Evolutionary conservation across 1,139 yeast genomes (phyloP).

Genomic region (Hyphopichia khmerensis): DNA sequence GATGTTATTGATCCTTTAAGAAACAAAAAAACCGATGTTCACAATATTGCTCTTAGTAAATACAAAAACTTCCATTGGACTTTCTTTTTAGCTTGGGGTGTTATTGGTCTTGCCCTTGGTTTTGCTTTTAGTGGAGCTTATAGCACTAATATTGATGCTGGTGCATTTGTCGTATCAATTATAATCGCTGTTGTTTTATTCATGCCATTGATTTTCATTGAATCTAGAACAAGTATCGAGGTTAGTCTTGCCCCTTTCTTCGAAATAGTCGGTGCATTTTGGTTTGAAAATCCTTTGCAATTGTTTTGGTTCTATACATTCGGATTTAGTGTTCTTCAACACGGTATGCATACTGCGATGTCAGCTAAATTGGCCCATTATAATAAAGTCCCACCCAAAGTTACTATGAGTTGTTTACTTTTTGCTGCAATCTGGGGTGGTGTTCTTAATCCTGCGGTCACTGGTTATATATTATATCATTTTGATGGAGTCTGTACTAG

Average conservation of each 20-base stretch:
- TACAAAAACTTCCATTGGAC: slow-evolving; percentile 4
- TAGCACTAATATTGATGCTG: slow-evolving; percentile 5
- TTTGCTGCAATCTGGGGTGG: slow-evolving; percentile 8
- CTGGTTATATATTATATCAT: slow-evolving; percentile 6
- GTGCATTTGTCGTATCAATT: slow-evolving; percentile 6
- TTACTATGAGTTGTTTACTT: slow-evolving; percentile 8
- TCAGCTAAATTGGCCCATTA: slow-evolving; percentile 14
- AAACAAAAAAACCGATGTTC: slow-evolving; percentile 1
- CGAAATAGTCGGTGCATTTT: slow-evolving; percentile 8
- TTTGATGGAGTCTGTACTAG: slow-evolving; percentile 13
- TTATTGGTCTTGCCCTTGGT: slow-evolving; percentile 12
- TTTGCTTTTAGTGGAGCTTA: slow-evolving; percentile 8
- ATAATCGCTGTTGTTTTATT: slow-evolving; percentile 4
- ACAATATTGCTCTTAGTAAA: slow-evolving; percentile 2
- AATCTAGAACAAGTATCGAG: slow-evolving; percentile 3
- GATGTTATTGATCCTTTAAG: slow-evolving; percentile 4
- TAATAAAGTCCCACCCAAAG: slow-evolving; percentile 17
- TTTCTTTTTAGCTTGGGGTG: background rate
- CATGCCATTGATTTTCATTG: slow-evolving; percentile 7
- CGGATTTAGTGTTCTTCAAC: slow-evolving; percentile 8
- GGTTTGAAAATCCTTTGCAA: slow-evolving; percentile 7
- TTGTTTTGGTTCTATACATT: slow-evolving; percentile 6
- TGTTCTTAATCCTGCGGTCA: slow-evolving; percentile 7
- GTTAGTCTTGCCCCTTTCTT: slow-evolving; percentile 6
- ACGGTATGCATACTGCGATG: slow-evolving; percentile 6